Conservation (phyloP, 2,329 filamentous ascomycete species). For the Akanthomyces muscarius region DNA sequence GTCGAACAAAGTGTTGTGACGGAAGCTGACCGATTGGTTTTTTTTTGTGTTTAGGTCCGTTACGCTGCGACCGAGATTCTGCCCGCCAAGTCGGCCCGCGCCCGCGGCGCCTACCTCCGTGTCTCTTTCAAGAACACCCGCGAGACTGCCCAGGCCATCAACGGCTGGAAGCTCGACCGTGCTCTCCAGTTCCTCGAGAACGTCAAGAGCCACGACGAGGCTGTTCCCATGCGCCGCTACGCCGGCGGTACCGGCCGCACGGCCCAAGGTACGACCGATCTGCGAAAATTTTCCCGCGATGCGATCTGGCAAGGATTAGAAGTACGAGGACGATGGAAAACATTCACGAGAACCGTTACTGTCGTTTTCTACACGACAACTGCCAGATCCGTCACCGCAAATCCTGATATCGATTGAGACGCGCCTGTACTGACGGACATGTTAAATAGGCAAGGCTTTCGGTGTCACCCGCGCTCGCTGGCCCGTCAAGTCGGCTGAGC, state of each 20-base stretch:
- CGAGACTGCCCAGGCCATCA: slow-evolving; percentile 99
- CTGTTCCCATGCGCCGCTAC: slow-evolving; percentile 96
- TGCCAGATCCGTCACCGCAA: neutral
- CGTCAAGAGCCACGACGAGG: slow-evolving; percentile 95
- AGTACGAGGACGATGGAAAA: neutral
- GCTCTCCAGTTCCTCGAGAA: slow-evolving; percentile 97
- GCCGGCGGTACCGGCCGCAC: slow-evolving; percentile 91
- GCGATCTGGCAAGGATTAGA: neutral
- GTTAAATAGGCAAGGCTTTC: slow-evolving; percentile 86
- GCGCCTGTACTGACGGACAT: slow-evolving; percentile 25
- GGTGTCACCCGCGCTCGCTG: slow-evolving; percentile 97
- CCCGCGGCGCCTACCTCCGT: slow-evolving; percentile 97
- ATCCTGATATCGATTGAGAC: neutral
- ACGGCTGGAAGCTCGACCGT: slow-evolving; percentile 96
- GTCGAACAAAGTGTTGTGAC: slow-evolving; percentile 13
- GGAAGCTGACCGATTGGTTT: slow-evolving; percentile 21
- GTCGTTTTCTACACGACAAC: neutral
- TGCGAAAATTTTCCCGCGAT: neutral
- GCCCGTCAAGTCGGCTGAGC: slow-evolving; percentile 99
- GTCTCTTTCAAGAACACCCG: slow-evolving; percentile 99
- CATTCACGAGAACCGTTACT: neutral
- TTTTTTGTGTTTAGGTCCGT: slow-evolving; percentile 63
- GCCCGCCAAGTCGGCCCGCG: slow-evolving; percentile 89
- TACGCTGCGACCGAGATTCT: slow-evolving; percentile 91
- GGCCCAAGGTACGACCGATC: slow-evolving; percentile 83